A percentile compares a stretch with the other conserved stretches of the same genome.
phyloP scores from a whole-genome alignment of 176 grass and related monocot genomes.

The Hyparrhenia diplandra region DNA sequence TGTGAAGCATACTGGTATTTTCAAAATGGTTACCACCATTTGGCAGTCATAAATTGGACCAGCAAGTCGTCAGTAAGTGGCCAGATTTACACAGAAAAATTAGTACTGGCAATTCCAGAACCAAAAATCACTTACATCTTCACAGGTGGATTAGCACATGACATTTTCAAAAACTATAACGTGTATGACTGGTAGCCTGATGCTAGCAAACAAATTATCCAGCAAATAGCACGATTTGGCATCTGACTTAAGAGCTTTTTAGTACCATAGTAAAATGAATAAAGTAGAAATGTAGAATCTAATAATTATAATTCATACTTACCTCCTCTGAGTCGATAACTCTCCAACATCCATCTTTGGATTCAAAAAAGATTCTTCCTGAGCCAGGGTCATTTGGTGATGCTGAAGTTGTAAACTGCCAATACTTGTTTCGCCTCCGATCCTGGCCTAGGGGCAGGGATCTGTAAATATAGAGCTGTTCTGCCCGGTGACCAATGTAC shows the following conservation, averaged over 20 bases:
- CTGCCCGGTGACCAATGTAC: conserved; percentile 84
- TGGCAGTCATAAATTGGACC: too few species aligned
- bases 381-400: conserved; percentile 96
- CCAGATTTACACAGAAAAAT: background rate
- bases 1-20: too few species aligned
- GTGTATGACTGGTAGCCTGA: background rate
- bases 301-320: conserved; percentile 8
- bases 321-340: conserved; percentile 93
- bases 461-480: conserved; percentile 89
- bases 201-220: conserved; percentile 14
- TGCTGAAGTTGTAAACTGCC: conserved; percentile 82
- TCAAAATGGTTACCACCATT: too few species aligned
- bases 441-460: conserved; percentile 87
- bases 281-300: background rate
- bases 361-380: conserved; percentile 95
- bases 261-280: background rate
- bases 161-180: background rate
- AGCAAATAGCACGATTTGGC: background rate
- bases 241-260: conserved; percentile 5
- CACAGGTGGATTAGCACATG: background rate
- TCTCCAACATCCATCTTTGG: conserved; percentile 79
- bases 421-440: conserved; percentile 89
- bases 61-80: background rate
- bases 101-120: background rate
- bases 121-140: conserved; percentile 15